phyloP scores from a whole-genome alignment of 176 grass and related monocot species.

The Pharus latifolius region DNA sequence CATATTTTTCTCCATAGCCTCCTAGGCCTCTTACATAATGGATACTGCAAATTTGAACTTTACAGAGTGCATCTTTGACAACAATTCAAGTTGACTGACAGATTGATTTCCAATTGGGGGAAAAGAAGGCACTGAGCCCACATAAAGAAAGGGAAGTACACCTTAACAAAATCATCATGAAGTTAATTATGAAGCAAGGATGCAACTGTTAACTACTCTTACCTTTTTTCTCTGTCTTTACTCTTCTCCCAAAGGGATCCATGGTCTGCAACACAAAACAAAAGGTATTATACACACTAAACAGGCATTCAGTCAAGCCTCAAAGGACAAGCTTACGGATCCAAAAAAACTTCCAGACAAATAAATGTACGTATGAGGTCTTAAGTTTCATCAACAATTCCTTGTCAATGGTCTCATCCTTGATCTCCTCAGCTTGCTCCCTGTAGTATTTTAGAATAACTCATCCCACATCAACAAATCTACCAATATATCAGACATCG shows the following conservation, averaged over 20 bases:
- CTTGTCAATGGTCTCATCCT: slow-evolving; percentile 23
- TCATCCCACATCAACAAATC: not conserved
- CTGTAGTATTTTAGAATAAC: slow-evolving; percentile 6
- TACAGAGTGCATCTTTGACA: not conserved
- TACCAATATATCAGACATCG: not conserved
- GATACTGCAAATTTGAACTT: not conserved
- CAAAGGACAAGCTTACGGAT: not conserved
- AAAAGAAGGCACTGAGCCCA: not conserved
- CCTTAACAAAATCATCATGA: not conserved
- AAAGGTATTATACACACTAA: not conserved
- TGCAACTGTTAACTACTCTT: not conserved
- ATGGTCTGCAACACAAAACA: slow-evolving; percentile 14
- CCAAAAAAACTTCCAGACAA: not conserved
- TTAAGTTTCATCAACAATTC: slow-evolving; percentile 16
- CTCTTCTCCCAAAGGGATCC: not conserved
- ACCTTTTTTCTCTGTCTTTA: slow-evolving; percentile 29
- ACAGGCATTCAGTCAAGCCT: not conserved
- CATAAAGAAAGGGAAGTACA: not conserved
- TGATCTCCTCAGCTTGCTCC: slow-evolving; percentile 23
- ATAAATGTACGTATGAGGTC: slow-evolving; percentile 20
- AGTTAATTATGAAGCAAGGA: not conserved
- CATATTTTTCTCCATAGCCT: not conserved
- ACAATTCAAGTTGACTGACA: not conserved
- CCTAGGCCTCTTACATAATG: not conserved
- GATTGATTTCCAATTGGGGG: not conserved